Evolutionary conservation across 148 eudicot genomes (phyloP), one percentile per base, ranked within the genome.

Genomic region (Silene latifolia): DNA sequence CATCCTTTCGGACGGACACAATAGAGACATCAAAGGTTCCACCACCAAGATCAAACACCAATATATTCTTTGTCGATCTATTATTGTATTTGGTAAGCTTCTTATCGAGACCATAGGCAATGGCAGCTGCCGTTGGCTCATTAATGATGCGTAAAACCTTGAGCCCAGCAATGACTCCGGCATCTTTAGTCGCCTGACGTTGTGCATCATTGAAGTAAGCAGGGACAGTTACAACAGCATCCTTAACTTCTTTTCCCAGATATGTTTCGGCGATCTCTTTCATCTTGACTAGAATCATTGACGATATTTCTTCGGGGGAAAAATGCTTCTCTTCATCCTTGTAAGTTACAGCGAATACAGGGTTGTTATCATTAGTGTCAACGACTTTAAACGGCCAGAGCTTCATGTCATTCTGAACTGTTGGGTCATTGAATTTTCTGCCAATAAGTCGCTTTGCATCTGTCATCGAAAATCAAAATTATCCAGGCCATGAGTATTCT

Each of bases 181-280:
- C 77, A 27, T 74, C 77, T n/a, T 63, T 64, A 17, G 70, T 74
- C 4, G 70, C 69, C 23, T 67, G 77, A 2, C 81, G 72, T 27
- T 79, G 81, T 6, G 78, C 53, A 51, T 74, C 53, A 62, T 60
- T 74, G 74, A 79, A 79, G 51, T 79, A 74, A 7, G 82, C 78
- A 18, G 82, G 82, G 9, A 79, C 78, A 14, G 82, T 79, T 32
- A 79, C 21, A 5, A 79, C 70, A 59, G 78, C 78, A 32, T 54
- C 21, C 54, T 75, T 66, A 0, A 75, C 72, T 19, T 66, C 59
- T 0, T 51, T 29, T 0, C 72, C 63, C 18, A 75, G 35, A 11
- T 24, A 75, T 0, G 64, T 19, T 27, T 75, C 78, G 0, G 78
- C 72, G 0, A 11, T 66, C 14, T 67, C 72, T 66, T 75, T 75